Base-by-base conservation (phyloP, 805 yeast genomes). In the Scheffersomyces stipitis region DNA sequence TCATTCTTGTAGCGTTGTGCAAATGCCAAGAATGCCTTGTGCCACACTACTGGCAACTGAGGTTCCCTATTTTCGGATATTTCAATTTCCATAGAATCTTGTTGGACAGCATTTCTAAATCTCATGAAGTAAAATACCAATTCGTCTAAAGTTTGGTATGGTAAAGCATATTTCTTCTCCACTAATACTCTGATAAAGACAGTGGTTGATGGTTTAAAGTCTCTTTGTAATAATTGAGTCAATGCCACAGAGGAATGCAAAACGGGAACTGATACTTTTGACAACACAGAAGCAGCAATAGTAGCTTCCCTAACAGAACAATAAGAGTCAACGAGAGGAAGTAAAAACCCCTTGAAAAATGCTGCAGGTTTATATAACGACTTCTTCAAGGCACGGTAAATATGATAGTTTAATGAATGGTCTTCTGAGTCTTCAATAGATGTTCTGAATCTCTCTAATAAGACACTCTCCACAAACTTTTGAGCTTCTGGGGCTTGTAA, bases 1-100 rank as follows among this genome's bases (percentile, higher is more conserved):
- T 93, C 99, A 57, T 93, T 91, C 62, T 91, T 93, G 60, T 93
- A 93, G 46, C 96, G 76, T 67, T 90, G 97, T 24, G 97, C 96
- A 69, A 93, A 93, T 2, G 93, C 83, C 39, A 93, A 72, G 56
- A 93, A 85, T 2, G 97, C 91, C 61, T 91, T 95, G 61, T 95
- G 98, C 98, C 99, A 93, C 26, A 91, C 91, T 13, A 93, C 86
- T 5, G 99, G 98, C 56, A 93, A 73, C 33, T 76, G 76, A 17
- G 83, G 80, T n/a, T 64, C 64, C 12, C 51, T 53, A 30, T 54
- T 56, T 10, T 56, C 66, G 30, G 59, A 69, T 7, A 54, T 49
- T 28, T 61, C 56, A 15, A 51, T 58, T 26, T 38, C 73, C 67
- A 50, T 62, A 34, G 62, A 67, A 30, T 66, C 62, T 23, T 52